Conservation (phyloP, 257 asterid species). For the Euphrasia confusa region DNA sequence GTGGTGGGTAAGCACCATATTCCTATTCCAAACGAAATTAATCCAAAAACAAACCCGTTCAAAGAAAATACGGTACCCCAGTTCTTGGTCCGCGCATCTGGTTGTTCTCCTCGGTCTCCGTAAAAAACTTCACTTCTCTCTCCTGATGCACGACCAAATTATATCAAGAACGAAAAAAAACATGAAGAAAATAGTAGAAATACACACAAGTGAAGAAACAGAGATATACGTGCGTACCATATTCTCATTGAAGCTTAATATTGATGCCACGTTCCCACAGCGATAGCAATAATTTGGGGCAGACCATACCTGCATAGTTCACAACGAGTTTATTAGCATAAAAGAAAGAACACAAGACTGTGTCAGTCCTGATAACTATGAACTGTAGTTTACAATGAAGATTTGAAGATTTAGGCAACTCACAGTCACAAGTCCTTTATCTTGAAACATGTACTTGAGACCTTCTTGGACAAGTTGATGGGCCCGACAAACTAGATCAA, state of each 20-base stretch:
- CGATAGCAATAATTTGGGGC: constrained; percentile 98
- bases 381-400: neutral
- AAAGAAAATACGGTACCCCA: constrained; percentile 94
- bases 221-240: constrained; percentile 47
- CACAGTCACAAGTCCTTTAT: constrained; percentile 96
- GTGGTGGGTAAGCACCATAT: constrained; percentile 13
- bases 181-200: neutral
- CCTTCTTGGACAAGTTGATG: constrained; percentile 99
- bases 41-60: constrained; percentile 22
- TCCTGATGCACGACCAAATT: constrained; percentile 42
- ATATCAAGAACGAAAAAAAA: neutral
- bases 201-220: neutral
- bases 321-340: constrained; percentile 14
- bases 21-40: constrained; percentile 3
- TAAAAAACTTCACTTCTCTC: constrained; percentile 94
- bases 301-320: constrained; percentile 83
- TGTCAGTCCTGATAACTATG: constrained; percentile 3
- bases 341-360: neutral
- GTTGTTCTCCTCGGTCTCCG: constrained; percentile 97
- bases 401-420: constrained; percentile 34
- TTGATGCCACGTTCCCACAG: constrained; percentile 97
- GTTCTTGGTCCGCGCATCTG: constrained; percentile 99
- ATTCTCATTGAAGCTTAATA: constrained; percentile 92
- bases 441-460: constrained; percentile 94
- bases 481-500: constrained; percentile 94